These are phyloP conservation scores for Coffea canephora DNA, from an alignment of 257 asterid genomes.

Conservation along the genomic window DNA sequence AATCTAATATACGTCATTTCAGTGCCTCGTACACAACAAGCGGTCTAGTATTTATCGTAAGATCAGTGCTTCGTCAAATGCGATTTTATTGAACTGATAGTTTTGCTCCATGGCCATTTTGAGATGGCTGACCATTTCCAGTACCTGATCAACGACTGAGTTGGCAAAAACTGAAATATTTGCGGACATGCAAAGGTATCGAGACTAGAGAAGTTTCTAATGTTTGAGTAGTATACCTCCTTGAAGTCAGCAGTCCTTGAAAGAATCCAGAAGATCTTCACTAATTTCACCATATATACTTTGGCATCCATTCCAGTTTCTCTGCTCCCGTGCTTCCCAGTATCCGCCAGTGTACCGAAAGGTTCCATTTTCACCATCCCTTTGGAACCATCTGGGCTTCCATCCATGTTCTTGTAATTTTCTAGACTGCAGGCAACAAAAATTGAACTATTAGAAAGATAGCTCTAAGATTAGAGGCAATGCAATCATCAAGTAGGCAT, in stretches of 20 bases:
- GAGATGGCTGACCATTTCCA: not conserved
- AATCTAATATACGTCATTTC: not conserved
- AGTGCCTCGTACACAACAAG: not conserved
- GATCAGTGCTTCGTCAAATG: not conserved
- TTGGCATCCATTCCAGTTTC: slow-evolving; percentile 77
- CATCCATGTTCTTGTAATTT: slow-evolving; percentile 93
- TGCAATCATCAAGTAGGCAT: not conserved
- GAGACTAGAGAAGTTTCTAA: not conserved
- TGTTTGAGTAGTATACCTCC: slow-evolving; percentile 29
- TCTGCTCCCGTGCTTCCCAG: slow-evolving; percentile 82
- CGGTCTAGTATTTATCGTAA: too few relatives aligned
- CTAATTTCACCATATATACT: slow-evolving; percentile 66
- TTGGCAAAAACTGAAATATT: not conserved
- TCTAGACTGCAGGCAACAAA: slow-evolving; percentile 56
- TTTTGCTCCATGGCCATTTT: not conserved
- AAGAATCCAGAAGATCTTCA: slow-evolving; percentile 44
- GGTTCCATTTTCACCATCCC: slow-evolving; percentile 57
- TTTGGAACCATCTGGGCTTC: slow-evolving; percentile 83
- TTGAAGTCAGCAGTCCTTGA: slow-evolving; percentile 43
- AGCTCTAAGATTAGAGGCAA: not conserved
- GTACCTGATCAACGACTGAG: not conserved
- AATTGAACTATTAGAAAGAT: not conserved
- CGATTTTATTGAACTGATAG: not conserved
- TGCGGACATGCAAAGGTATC: not conserved
- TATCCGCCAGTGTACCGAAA: slow-evolving; percentile 70